phyloP scores from a whole-genome alignment of 768 basidiomycete species.

The Pulveroboletus sp. region DNA sequence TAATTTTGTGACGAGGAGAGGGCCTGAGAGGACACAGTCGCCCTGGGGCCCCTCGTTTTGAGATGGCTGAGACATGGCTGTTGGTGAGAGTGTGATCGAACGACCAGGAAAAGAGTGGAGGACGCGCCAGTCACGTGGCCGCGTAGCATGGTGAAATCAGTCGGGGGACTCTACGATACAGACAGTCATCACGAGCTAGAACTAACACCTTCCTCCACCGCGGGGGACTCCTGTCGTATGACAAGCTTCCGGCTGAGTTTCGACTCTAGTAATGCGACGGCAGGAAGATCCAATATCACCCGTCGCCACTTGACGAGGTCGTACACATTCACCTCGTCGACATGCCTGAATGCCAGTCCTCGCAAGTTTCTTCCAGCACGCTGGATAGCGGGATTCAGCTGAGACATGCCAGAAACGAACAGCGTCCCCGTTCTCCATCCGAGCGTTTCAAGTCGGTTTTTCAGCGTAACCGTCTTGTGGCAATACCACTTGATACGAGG shows the following conservation, averaged over 20 bases:
- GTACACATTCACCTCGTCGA: slow-evolving; percentile 70
- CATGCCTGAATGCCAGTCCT: slow-evolving; percentile 58
- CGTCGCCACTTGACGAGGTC: slow-evolving; percentile 81
- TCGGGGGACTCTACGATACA: not conserved
- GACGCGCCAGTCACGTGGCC: slow-evolving; percentile 33
- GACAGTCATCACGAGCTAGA: not conserved
- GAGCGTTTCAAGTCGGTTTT: slow-evolving; percentile 54
- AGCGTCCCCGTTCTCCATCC: slow-evolving; percentile 66
- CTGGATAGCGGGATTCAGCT: slow-evolving; percentile 49
- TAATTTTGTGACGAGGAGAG: slow-evolving; percentile 77
- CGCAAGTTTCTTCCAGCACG: slow-evolving; percentile 68
- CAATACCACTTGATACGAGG: slow-evolving; percentile 65
- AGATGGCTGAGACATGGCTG: slow-evolving; percentile 43
- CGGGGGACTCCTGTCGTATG: slow-evolving; percentile 1
- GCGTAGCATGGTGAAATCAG: slow-evolving; percentile 11
- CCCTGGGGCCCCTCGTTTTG: slow-evolving; percentile 48
- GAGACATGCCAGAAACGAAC: slow-evolving; percentile 64
- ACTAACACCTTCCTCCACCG: slow-evolving; percentile 2
- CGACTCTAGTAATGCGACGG: slow-evolving; percentile 74
- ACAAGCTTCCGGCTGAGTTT: slow-evolving; percentile 43
- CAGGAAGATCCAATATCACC: slow-evolving; percentile 74
- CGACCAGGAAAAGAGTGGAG: not conserved
- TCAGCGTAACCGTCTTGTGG: slow-evolving; percentile 66
- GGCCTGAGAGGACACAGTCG: slow-evolving; percentile 62
- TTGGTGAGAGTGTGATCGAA: not conserved